phyloP scores from a whole-genome alignment of 176 grass and related monocot species.

The Triticum urartu region DNA sequence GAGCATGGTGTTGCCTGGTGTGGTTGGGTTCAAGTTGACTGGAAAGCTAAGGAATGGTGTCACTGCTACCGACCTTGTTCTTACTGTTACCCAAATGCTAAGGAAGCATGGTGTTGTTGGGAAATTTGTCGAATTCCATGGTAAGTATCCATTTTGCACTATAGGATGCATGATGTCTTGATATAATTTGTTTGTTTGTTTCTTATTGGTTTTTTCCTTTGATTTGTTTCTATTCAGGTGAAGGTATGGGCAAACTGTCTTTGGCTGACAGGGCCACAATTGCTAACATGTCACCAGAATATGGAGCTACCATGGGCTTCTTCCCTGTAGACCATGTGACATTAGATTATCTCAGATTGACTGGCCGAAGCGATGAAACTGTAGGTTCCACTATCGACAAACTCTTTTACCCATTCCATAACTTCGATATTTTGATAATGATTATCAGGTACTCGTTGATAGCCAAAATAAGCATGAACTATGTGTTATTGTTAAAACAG shows the following conservation, averaged over 20 bases:
- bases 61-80: constrained; percentile 78
- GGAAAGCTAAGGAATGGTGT: constrained; percentile 63
- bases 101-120: constrained; percentile 88
- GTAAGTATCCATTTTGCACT: constrained; percentile 31
- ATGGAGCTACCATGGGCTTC: constrained; percentile 99
- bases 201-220: neutral
- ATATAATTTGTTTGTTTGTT: constrained; percentile 13
- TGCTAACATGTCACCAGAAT: constrained; percentile 98
- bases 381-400: constrained; percentile 34
- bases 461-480: constrained; percentile 9
- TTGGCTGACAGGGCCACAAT: constrained; percentile 94
- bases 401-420: constrained; percentile 8
- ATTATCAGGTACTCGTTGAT: neutral
- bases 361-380: constrained; percentile 84
- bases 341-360: constrained; percentile 90
- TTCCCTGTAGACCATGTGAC: constrained; percentile 96
- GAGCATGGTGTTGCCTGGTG: constrained; percentile 89
- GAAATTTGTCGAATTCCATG: constrained; percentile 89
- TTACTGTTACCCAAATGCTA: constrained; percentile 75
- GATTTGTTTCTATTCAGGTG: constrained; percentile 50
- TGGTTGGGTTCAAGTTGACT: constrained; percentile 78
- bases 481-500: neutral
- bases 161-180: neutral
- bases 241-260: constrained; percentile 89
- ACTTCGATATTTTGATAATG: neutral